Base-by-base conservation (phyloP, 2,329 filamentous ascomycete species). In the Botryotinia convoluta region DNA sequence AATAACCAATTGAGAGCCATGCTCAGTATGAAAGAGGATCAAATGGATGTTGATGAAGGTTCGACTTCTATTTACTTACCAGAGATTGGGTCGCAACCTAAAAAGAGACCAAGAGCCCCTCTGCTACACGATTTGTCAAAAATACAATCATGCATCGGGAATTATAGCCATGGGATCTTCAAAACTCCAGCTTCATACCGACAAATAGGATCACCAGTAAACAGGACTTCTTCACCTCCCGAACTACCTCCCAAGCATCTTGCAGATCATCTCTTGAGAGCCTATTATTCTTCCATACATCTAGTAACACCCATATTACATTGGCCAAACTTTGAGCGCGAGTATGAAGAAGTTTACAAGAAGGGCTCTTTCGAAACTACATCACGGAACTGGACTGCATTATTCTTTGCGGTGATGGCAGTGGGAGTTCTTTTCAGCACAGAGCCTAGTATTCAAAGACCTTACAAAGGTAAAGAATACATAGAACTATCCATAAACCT, bases 341-440 rank as follows among this genome's bases (percentile, higher is more conserved):
- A 92, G 69, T 92, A 95, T 74, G 93, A 97, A 73, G 87, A 89
- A 14, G 85, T 97, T 10, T 97, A 97, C 82, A 88, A 88, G 72
- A 83, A 84, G 60, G 88, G 89, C 6, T 88, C 87, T 61, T 85
- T 92, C 29, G 84, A 87, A 44, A 87, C 88, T 5, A 85, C 89
- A 10, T 85, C 91, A 0, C 86, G 89, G 26, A 89, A 91, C 51
- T 97, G 93, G 90, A 86, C 92, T 48, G 91, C 93, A 3, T 85
- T 96, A 32, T 91, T 98, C 78, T 97, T 95, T 79, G 90, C 91
- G 1, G 90, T 97, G 4, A 85, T 98, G 73, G 94, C 95, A 0
- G 91, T 94, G 72, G 96, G 95, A 35, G 91, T 91, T 35, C 84
- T 98, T 9, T 94, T 95, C 80, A 89, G 87, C 54, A 83, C 86